phyloP scores from a whole-genome alignment of 371 early-diverging fungal species.

The Lichtheimia ornata region DNA sequence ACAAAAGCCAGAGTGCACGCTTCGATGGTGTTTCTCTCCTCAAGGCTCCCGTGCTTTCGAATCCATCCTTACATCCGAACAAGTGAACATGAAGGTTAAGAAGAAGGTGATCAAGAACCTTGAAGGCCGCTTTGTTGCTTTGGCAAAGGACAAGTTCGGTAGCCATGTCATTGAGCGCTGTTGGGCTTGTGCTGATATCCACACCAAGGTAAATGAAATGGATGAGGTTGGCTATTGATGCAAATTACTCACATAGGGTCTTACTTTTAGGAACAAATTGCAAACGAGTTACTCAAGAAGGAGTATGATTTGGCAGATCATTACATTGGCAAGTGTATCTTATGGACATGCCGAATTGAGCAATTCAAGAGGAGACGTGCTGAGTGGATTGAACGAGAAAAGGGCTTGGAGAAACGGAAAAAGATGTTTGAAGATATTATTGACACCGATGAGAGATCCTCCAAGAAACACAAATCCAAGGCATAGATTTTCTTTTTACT shows the following conservation, averaged over 20 bases:
- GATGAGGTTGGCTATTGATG: no score
- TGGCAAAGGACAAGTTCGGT: slow-evolving; percentile 78
- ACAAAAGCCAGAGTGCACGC: slow-evolving; percentile 48
- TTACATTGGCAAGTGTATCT: slow-evolving; percentile 73
- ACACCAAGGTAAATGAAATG: slow-evolving; percentile 50
- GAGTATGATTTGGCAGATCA: slow-evolving; percentile 60
- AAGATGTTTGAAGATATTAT: slow-evolving; percentile 79
- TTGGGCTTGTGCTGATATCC: slow-evolving; percentile 79
- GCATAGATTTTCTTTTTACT: background rate
- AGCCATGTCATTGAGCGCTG: slow-evolving; percentile 79
- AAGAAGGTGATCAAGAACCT: slow-evolving; percentile 66
- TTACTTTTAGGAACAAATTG: slow-evolving; percentile 58
- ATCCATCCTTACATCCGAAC: slow-evolving; percentile 59
- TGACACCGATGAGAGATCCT: slow-evolving; percentile 34
- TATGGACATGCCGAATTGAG: slow-evolving; percentile 80
- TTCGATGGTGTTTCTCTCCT: slow-evolving; percentile 68
- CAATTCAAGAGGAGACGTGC: slow-evolving; percentile 70
- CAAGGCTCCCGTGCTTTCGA: slow-evolving; percentile 78
- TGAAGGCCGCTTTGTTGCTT: slow-evolving; percentile 52
- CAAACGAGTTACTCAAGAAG: slow-evolving; percentile 61
- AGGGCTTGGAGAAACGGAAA: slow-evolving; percentile 69
- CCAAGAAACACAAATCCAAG: slow-evolving; percentile 5
- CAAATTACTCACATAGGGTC: background rate
- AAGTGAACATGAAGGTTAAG: slow-evolving; percentile 62
- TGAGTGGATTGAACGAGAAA: slow-evolving; percentile 76